Evolutionary conservation across 208 protist species (phyloP).

Genomic region (Leishmania turanica): DNA sequence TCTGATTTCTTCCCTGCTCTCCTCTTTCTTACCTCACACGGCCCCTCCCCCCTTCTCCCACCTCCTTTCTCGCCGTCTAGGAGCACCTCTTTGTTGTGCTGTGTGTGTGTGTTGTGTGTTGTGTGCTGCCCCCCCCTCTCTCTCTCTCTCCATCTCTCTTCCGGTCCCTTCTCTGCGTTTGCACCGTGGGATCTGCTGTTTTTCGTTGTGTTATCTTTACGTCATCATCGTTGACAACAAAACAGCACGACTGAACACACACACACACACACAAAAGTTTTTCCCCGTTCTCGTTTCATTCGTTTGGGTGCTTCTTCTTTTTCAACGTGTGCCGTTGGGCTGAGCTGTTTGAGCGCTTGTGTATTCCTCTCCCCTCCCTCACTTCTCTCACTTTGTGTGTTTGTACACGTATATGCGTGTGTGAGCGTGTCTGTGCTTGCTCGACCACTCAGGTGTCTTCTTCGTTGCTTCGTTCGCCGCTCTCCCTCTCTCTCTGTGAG

Average conservation of each 20-base stretch:
- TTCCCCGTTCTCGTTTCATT: no score
- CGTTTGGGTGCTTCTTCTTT: no score
- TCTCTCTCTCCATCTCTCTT: neutral
- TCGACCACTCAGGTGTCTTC: neutral
- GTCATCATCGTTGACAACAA: no score
- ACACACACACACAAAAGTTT: no score
- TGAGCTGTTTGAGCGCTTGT: neutral
- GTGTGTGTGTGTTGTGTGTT: neutral
- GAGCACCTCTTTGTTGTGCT: neutral
- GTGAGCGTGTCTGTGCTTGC: no score
- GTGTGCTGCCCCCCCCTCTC: neutral
- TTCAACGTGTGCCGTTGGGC: no score
- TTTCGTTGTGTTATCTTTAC: no score
- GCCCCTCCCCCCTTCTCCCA: neutral
- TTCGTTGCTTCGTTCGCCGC: no score
- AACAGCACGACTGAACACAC: no score
- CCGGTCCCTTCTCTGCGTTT: neutral
- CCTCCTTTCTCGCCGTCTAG: neutral
- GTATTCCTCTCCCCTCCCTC: neutral
- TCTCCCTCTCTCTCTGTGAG: no score
- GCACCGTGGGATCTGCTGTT: neutral
- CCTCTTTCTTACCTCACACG: neutral
- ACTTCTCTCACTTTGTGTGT: neutral
- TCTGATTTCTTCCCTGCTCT: constrained; percentile 1
- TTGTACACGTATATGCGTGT: no score